Base-by-base conservation (phyloP, 495 filamentous ascomycete species). In the Aspergillus saccharolyticus region DNA sequence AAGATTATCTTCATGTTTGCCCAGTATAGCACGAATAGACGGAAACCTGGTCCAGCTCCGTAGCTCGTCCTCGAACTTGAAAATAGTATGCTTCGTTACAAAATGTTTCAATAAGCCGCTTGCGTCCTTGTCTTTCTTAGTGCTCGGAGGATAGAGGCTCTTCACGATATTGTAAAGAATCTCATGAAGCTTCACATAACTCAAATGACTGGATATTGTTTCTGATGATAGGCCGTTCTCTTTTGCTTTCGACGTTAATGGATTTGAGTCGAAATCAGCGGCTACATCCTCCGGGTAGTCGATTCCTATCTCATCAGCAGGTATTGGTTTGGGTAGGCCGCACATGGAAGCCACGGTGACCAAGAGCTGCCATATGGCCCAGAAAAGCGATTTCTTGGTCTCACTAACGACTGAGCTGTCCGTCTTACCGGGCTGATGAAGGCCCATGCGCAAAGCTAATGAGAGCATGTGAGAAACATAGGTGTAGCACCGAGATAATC, bases 371-470 rank as follows among this genome's bases (percentile, higher is more conserved):
- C 49, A 42, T 17, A 52, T 28, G 8, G 53, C 44, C 58, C 58
- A 60, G 25, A 60, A 60, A 1, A 60, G 22, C 8, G 45, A 53
- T 24, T n/a, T 46, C n/a, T 60, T 60, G 2, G 47, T 24, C 28
- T 55, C 58, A 0, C 9, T 25, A 1, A 44, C 47, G 5, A 52
- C 22, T 1, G n/a, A 16, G 24, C 20, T 44, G 1, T 60, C 58
- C 24, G 18, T 47, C n/a, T 45, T 28, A 8, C 14, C 14, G 4
- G 33, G 22, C 8, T 42, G 58, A 39, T 60, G 58, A 0, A 52
- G 43, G 24, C 52, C 55, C 46, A 60, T 52, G 42, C 58, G 58
- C 2, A 55, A n/a, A 6, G 58, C 53, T 42, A 60, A 25, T n/a
- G 58, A 60, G 1, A 60, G 24, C n/a, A 53, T 44, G 17, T 60